These are phyloP conservation scores for Pseudocercospora musae DNA, from an alignment of 2,329 filamentous ascomycete genomes.

Conservation along the genomic window DNA sequence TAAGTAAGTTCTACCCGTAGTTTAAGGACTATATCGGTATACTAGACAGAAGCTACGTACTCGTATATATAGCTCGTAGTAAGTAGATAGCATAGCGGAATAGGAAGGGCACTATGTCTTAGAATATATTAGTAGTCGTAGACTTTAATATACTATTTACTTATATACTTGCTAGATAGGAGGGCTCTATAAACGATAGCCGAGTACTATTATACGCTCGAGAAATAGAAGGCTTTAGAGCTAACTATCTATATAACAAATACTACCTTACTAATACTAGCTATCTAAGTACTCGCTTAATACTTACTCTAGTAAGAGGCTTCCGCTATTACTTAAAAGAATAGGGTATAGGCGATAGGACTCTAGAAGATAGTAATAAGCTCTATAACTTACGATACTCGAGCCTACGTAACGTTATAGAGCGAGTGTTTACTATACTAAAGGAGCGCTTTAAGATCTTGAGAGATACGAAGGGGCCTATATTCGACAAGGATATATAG, in stretches of 20 bases:
- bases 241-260: not conserved
- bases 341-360: not conserved
- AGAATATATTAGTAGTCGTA: not conserved
- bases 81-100: not conserved
- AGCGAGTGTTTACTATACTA: not conserved
- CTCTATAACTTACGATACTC: not conserved
- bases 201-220: not conserved
- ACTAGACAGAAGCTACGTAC: not conserved
- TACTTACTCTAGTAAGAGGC: not conserved
- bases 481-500: not conserved
- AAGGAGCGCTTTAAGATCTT: not conserved
- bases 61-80: not conserved
- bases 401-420: not conserved
- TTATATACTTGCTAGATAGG: not conserved
- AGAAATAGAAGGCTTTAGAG: not conserved
- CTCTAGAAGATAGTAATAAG: not conserved
- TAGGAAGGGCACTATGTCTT: not conserved
- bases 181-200: constrained; percentile 2
- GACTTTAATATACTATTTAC: constrained; percentile 6
- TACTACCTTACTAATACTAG: not conserved
- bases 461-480: not conserved
- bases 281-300: not conserved
- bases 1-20: not conserved
- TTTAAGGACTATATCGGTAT: not conserved
- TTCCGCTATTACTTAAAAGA: not conserved